A percentile compares a stretch with the other conserved stretches of the same genome.
These are phyloP conservation scores for Sphaerulina musiva DNA, from an alignment of 2,329 filamentous ascomycete genomes.

Conservation along the genomic window DNA sequence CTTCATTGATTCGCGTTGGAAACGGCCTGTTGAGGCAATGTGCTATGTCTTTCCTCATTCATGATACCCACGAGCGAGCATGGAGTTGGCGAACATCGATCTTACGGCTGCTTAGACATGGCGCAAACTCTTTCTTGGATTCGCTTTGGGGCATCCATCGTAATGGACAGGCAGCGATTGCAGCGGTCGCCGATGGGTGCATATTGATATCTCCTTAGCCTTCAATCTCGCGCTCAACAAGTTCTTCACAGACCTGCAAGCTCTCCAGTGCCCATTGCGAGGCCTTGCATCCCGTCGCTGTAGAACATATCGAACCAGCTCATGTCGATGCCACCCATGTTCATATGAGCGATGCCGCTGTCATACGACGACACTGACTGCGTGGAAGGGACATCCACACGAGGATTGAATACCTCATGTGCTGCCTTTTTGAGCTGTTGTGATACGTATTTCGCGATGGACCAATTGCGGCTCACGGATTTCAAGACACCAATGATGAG, in stretches of 20 bases:
- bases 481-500: constrained; percentile 73
- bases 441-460: constrained; percentile 61
- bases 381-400: constrained; percentile 4
- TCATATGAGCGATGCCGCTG: constrained; percentile 15
- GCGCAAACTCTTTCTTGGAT: background rate
- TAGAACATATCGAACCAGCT: constrained; percentile 24
- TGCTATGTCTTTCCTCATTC: constrained; percentile 1
- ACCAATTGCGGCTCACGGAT: constrained; percentile 62
- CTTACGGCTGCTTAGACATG: background rate
- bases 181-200: too few species aligned
- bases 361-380: constrained; percentile 13
- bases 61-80: constrained; percentile 6
- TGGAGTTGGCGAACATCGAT: background rate
- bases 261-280: constrained; percentile 2
- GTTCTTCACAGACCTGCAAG: constrained; percentile 2
- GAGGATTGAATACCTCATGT: constrained; percentile 47
- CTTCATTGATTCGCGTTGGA: background rate
- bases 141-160: background rate
- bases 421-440: constrained; percentile 71
- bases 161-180: background rate
- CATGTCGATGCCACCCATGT: constrained; percentile 15
- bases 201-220: background rate
- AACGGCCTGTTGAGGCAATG: background rate
- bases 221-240: background rate
- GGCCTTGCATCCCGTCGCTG: constrained; percentile 12